Evolutionary conservation across 2,329 filamentous ascomycete genomes (phyloP).

Genomic region (Exophiala bonariae): DNA sequence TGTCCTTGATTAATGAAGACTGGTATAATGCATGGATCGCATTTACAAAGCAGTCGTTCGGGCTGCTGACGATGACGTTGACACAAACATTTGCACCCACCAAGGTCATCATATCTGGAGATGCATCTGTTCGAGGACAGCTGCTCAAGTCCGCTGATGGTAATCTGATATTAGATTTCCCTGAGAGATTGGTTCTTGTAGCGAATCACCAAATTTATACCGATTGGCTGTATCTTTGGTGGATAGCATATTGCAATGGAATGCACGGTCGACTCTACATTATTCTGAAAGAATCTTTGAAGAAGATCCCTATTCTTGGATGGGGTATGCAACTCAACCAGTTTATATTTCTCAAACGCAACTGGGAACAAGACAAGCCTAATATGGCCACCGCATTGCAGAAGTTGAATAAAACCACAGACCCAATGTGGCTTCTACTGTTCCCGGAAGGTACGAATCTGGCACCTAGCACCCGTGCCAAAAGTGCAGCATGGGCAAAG

Average conservation of each 20-base stretch:
- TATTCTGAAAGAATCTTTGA: conserved; percentile 84
- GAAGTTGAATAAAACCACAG: conserved; percentile 61
- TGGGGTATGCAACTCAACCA: conserved; percentile 82
- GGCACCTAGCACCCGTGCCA: conserved; percentile 67
- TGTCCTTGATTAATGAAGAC: conserved; percentile 74
- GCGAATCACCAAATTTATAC: conserved; percentile 91
- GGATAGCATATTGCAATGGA: conserved; percentile 81
- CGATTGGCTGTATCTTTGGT: conserved; percentile 92
- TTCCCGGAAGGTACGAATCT: conserved; percentile 88
- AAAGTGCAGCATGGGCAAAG: conserved; percentile 72
- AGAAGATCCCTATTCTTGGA: conserved; percentile 76
- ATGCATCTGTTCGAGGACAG: conserved; percentile 75
- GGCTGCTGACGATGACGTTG: conserved; percentile 73
- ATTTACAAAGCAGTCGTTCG: conserved; percentile 81
- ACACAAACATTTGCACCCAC: conserved; percentile 89
- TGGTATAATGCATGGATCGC: conserved; percentile 86
- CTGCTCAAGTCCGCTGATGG: conserved; percentile 70
- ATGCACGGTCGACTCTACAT: conserved; percentile 89
- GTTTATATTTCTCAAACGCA: conserved; percentile 89
- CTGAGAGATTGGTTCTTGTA: conserved; percentile 77
- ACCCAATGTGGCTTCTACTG: conserved; percentile 88
- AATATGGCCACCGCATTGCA: conserved; percentile 72
- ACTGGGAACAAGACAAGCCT: conserved; percentile 77
- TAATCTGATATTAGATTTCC: conserved; percentile 74
- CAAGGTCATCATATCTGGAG: conserved; percentile 77